Conservation (phyloP, 257 asterid species). For the Apocynum venetum region DNA sequence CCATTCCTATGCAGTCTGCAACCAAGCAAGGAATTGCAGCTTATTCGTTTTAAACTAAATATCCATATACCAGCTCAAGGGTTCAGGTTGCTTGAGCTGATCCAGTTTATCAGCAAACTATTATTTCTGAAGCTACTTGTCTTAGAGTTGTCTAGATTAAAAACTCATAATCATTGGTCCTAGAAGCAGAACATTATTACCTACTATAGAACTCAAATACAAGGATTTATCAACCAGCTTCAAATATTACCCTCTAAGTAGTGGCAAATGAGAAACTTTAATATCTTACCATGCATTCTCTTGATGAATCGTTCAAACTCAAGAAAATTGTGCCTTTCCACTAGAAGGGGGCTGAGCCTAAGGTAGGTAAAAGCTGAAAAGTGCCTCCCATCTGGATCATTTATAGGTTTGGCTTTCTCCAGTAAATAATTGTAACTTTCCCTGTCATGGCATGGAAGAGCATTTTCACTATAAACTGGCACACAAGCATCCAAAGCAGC, state of each 20-base stretch:
- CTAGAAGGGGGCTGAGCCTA: slow-evolving; percentile 59
- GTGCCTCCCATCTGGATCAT: slow-evolving; percentile 78
- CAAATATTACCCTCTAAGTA: not conserved
- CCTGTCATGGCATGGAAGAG: slow-evolving; percentile 36
- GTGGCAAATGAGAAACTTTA: not conserved
- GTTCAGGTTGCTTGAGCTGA: not conserved
- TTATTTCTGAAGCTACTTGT: not conserved
- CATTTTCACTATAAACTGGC: slow-evolving; percentile 32
- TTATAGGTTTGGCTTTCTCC: slow-evolving; percentile 72
- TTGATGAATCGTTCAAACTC: slow-evolving; percentile 76
- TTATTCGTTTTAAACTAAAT: not conserved
- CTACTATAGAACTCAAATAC: not conserved
- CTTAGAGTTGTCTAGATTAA: not conserved
- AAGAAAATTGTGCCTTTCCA: slow-evolving; percentile 61
- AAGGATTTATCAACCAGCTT: slow-evolving; percentile 1
- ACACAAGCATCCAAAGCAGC: slow-evolving; percentile 40
- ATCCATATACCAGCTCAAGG: not conserved
- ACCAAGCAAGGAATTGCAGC: not conserved
- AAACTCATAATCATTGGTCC: not conserved
- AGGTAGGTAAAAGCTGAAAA: slow-evolving; percentile 60
- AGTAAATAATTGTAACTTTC: slow-evolving; percentile 58
- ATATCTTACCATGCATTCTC: slow-evolving; percentile 73
- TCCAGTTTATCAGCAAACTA: not conserved
- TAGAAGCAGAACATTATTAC: not conserved
- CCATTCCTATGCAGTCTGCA: not conserved